Base-by-base conservation (phyloP, 495 filamentous ascomycete genomes). In the Hypoxylon lenormandii region DNA sequence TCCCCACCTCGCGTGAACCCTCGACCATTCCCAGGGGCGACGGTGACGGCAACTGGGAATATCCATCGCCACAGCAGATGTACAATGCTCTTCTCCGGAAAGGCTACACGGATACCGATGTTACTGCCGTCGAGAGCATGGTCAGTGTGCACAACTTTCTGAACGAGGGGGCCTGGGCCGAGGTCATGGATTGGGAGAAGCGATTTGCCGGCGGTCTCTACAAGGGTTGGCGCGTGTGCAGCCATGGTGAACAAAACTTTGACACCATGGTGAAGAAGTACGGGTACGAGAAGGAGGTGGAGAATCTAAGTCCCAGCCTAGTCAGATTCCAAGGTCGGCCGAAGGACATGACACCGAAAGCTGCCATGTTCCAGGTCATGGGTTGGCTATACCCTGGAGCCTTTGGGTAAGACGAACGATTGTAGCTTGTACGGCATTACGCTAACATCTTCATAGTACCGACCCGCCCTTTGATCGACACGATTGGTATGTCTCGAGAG, bases 41-140 rank as follows among this genome's bases (percentile, higher is more conserved):
- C 70, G 85, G 83, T 38, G 81, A 86, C 15, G 88, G 88, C 11
- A 95, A 92, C 72, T 98, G 95, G 95, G 96, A 97, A 77, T 98
- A 98, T 74, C 96, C 95, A 0, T 97, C 93, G 0, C 94, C 96
- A 8, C 96, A 98, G 80, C 95, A 98, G 77, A 98, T 98, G 95
- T 98, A 97, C 81, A 99, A 98, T 74, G 95, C 96, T 0, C 89
- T 98, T 83, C 80, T 96, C 55, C 89, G 96, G 52, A 98, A 99
- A 78, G 95, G 95, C 16, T 92, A 97, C 78, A 94, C 91, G 0
- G 93, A 97, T 73, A 97, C 94, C 0, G 93, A 95, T 46, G 87
- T 91, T 59, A 93, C 94, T 54, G 92, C 92, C 0, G 94, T 98
- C n/a, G 93, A 97, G 79, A 87, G 88, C 54, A 98, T 98, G 95